Base-by-base conservation (phyloP, 2,329 filamentous ascomycete species). In the Fusarium pilosicola region DNA sequence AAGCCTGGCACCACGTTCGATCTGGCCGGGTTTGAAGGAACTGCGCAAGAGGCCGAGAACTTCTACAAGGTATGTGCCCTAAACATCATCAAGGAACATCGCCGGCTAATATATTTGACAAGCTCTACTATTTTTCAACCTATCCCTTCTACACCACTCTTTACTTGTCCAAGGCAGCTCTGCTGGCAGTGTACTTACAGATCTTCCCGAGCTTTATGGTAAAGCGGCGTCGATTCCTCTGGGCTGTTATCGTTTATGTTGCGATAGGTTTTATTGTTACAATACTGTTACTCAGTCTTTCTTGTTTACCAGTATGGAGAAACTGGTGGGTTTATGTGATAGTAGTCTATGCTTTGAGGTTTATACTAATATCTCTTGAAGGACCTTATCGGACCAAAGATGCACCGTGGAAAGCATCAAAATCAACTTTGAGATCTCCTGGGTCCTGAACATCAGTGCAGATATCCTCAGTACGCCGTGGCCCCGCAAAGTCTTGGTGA, bases 171-270 rank as follows among this genome's bases (percentile, higher is more conserved):
- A 64, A 74, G 20, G 70, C 62, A 18, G 62, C 67, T 10, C 54
- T 74, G 0, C 17, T 74, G 3, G 41, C 52, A 5, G 54, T 74
- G 1, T 74, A 74, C 28, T 34, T 67, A 9, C 61, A 73, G 18
- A 52, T 73, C 2, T 70, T 73, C 17, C 62, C 70, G 0, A 18
- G 7, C 3, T 74, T 74, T 7, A 71, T 74, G 71, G 55, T 64
- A 5, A 74, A 60, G 22, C 28, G 67, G 12, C 42, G 71, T 24
- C 36, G 59, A 4, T 64, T 71, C 17, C 34, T 74, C n/a, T 74
- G 70, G 67, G 52, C 22, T 0, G 61, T 62, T 2, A 68, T 74
- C 13, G 14, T 24, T 7, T 74, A 68, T 7, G 58, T 61, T 8
- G 32, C 41, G 5, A 8, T 54, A 6, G n/a, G 28, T 6, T 74